A percentile compares a stretch with the other conserved stretches of the same genome.
These are phyloP conservation scores for Sugiyamaella sp. DNA, from an alignment of 1,139 yeast species.

Conservation along the genomic window DNA sequence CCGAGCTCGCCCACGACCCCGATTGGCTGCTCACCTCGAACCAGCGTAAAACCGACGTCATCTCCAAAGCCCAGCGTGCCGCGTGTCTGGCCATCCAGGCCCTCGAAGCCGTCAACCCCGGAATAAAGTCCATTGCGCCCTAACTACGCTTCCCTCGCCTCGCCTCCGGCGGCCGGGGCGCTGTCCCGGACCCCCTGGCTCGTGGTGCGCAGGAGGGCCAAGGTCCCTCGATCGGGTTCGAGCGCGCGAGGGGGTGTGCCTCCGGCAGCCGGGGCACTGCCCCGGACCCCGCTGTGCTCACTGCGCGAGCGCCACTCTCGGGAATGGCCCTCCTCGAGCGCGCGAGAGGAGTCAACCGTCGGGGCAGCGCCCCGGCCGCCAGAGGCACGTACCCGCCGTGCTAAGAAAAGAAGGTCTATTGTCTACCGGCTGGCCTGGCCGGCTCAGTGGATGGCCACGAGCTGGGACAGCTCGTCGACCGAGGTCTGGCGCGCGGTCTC, in stretches of 20 bases:
- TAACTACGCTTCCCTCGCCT: slow-evolving; percentile 4
- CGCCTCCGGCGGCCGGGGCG: slow-evolving; percentile 3
- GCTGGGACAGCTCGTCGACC: slow-evolving; percentile 11
- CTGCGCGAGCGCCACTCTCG: too few species aligned
- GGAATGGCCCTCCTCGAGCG: too few species aligned
- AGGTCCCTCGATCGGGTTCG: too few species aligned
- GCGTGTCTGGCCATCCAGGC: slow-evolving; percentile 54
- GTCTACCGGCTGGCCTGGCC: too few species aligned
- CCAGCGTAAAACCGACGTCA: slow-evolving; percentile 32
- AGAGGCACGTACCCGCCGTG: neutral
- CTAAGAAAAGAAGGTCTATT: too few species aligned
- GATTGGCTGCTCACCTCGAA: slow-evolving; percentile 40
- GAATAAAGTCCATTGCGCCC: slow-evolving; percentile 20
- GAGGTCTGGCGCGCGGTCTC: slow-evolving; percentile 40
- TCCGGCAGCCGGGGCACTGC: too few species aligned
- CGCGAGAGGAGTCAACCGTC: too few species aligned
- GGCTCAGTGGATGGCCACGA: slow-evolving; percentile 1
- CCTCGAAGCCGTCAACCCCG: slow-evolving; percentile 39
- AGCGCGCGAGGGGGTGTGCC: too few species aligned
- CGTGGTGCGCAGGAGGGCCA: neutral
- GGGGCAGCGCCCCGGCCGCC: slow-evolving; percentile 2
- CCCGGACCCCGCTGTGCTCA: too few species aligned
- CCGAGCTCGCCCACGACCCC: slow-evolving; percentile 40
- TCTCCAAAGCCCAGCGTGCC: slow-evolving; percentile 56
- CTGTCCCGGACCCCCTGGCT: neutral